Conservation (phyloP, 73 alveolate genomes). For the Paramecium octaurelia region DNA sequence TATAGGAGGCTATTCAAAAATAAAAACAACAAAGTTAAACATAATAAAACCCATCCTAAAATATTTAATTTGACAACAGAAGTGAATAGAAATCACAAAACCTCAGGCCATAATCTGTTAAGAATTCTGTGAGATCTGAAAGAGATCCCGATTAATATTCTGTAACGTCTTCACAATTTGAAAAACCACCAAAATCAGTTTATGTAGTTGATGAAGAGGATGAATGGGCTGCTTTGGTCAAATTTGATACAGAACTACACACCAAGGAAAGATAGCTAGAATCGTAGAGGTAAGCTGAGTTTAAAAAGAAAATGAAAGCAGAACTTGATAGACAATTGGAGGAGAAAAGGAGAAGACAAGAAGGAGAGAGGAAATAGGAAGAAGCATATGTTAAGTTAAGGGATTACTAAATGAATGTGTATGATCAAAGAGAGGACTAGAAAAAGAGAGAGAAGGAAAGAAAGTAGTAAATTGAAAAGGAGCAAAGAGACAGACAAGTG, state of each 20-base stretch:
- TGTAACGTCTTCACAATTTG: constrained; percentile 41
- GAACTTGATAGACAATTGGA: constrained; percentile 56
- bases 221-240: constrained; percentile 63
- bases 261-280: constrained; percentile 35
- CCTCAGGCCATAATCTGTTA: neutral
- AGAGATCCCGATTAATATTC: constrained; percentile 36
- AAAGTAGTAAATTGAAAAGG: constrained; percentile 44
- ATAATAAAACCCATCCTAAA: neutral
- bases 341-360: constrained; percentile 40
- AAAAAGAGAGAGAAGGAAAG: constrained; percentile 49
- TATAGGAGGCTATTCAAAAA: neutral
- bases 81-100: neutral
- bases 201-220: constrained; percentile 61
- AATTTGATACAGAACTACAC: constrained; percentile 55
- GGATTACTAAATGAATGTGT: constrained; percentile 18
- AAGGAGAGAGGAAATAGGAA: constrained; percentile 19
- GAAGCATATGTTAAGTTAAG: constrained; percentile 52
- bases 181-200: constrained; percentile 54
- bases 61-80: neutral
- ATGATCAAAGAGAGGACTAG: constrained; percentile 55
- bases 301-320: constrained; percentile 55
- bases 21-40: neutral
- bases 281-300: constrained; percentile 34
- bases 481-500: constrained; percentile 59
- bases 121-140: neutral